phyloP scores from a whole-genome alignment of 164 flowering plant genomes.

The Vitis rupestris region DNA sequence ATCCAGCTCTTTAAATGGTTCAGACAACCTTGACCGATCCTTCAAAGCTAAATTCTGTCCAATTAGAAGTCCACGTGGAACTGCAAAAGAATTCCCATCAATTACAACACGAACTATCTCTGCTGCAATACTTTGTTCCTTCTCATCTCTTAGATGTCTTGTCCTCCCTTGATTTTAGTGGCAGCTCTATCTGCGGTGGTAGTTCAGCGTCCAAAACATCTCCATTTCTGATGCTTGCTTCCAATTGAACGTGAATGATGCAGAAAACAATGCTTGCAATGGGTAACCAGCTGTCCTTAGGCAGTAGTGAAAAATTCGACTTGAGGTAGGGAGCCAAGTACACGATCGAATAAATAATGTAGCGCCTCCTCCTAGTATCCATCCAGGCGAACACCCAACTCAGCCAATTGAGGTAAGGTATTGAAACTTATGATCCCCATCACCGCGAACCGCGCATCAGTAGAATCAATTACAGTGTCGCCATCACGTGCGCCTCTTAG shows the following conservation, averaged over 20 bases:
- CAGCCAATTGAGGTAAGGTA: constrained; percentile 97
- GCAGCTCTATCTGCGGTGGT: too few species aligned
- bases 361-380: constrained; percentile 71
- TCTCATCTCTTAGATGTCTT: too few species aligned
- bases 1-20: too few species aligned
- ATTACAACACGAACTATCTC: too few species aligned
- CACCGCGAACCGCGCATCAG: constrained; percentile 68
- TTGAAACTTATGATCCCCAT: constrained; percentile 86
- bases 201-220: too few species aligned
- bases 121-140: too few species aligned
- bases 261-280: constrained; percentile 84
- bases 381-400: constrained; percentile 94
- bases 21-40: too few species aligned
- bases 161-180: too few species aligned
- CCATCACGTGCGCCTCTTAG: constrained; percentile 9
- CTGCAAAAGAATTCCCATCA: too few species aligned
- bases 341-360: constrained; percentile 71
- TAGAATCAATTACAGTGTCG: constrained; percentile 36
- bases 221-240: too few species aligned
- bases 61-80: too few species aligned
- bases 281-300: constrained; percentile 95
- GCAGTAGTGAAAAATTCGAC: constrained; percentile 86
- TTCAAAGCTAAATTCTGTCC: too few species aligned
- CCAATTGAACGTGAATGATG: constrained; percentile 64
- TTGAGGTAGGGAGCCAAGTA: constrained; percentile 85